These are phyloP conservation scores for Alternaria ethzedia DNA, from an alignment of 2,329 filamentous ascomycete species.

Conservation along the genomic window DNA sequence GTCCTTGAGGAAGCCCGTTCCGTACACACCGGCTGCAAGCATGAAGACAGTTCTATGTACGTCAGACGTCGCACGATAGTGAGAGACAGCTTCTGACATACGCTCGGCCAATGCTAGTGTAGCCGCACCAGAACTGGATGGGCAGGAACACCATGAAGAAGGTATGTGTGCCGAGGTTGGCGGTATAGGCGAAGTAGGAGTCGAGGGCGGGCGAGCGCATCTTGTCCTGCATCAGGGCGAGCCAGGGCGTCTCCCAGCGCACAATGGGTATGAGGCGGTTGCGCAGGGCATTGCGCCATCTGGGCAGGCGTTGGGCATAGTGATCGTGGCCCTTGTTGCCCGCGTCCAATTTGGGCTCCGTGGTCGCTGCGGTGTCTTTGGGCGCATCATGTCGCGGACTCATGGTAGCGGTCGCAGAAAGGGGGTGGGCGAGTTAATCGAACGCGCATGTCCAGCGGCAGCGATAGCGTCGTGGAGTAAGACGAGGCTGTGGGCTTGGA, in stretches of 20 bases:
- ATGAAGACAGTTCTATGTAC: constrained; percentile 55
- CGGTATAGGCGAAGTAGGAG: constrained; percentile 95
- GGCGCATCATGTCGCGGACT: constrained; percentile 29
- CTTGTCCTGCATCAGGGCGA: constrained; percentile 82
- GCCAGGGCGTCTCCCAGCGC: constrained; percentile 92
- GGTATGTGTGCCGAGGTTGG: constrained; percentile 95
- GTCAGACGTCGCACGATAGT: constrained; percentile 23
- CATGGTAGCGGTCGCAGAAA: constrained; percentile 32
- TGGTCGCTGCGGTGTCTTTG: neutral
- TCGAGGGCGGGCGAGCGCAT: constrained; percentile 85
- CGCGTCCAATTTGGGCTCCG: constrained; percentile 62
- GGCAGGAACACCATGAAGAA: constrained; percentile 98
- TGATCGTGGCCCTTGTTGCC: constrained; percentile 78
- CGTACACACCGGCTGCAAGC: constrained; percentile 71
- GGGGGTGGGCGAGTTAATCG: constrained; percentile 7
- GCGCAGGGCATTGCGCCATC: constrained; percentile 87
- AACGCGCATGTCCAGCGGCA: constrained; percentile 20
- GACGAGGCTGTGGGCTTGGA: constrained; percentile 1
- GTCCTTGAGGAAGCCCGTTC: constrained; percentile 92
- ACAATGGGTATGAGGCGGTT: constrained; percentile 84
- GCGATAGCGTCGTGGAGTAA: neutral
- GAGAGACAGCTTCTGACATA: constrained; percentile 56
- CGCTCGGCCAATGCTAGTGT: constrained; percentile 84
- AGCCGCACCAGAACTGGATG: constrained; percentile 95
- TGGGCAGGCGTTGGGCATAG: constrained; percentile 79